Conservation (phyloP, 1,139 yeast genomes). For the Protomyces lactucae-debilis region DNA sequence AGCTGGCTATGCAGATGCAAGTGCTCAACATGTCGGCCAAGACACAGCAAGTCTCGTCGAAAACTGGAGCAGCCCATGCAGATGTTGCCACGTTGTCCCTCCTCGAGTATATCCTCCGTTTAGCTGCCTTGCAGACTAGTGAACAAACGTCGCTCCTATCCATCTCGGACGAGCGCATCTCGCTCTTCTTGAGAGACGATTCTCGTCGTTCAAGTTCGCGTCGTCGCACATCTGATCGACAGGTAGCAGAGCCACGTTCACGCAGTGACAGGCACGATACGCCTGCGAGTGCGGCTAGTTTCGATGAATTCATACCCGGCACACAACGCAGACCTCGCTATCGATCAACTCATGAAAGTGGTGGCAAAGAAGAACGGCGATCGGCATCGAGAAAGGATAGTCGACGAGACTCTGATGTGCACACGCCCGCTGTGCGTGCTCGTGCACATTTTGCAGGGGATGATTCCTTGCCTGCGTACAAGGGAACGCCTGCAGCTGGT, state of each 20-base stretch:
- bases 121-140: constrained; percentile 57
- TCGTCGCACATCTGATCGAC: constrained; percentile 3
- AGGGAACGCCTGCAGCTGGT: background rate
- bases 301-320: constrained; percentile 22
- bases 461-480: too few species aligned
- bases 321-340: constrained; percentile 5
- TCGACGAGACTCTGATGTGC: background rate
- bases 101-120: constrained; percentile 60
- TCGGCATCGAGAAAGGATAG: too few species aligned
- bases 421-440: background rate
- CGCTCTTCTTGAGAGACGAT: constrained; percentile 61
- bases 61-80: constrained; percentile 1
- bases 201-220: background rate
- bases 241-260: constrained; percentile 2
- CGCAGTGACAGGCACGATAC: constrained; percentile 20
- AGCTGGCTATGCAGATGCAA: constrained; percentile 24
- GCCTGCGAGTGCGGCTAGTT: constrained; percentile 10
- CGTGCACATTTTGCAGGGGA: background rate
- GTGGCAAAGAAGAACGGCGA: background rate
- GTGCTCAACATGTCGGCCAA: constrained; percentile 22
- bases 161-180: constrained; percentile 62
- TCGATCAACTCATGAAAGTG: background rate
- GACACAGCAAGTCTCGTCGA: constrained; percentile 5
- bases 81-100: constrained; percentile 42
- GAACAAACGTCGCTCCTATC: constrained; percentile 55